Evolutionary conservation across 768 basidiomycete genomes (phyloP).

Genomic region (Auricularia heimuer): DNA sequence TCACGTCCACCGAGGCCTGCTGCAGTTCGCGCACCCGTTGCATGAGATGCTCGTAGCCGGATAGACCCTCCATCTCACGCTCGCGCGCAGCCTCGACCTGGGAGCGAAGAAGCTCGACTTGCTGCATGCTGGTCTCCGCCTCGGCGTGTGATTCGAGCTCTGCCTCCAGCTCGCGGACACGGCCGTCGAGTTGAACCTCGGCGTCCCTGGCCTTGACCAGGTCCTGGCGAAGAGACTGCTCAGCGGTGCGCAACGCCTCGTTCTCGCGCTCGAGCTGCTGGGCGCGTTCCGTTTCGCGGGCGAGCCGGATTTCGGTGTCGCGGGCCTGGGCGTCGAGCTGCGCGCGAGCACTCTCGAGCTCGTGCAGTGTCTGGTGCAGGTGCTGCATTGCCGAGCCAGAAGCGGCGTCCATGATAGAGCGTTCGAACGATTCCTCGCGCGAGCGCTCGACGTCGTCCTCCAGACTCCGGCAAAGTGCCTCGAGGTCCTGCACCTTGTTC

Average conservation of each 20-base stretch:
- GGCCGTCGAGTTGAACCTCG: neutral
- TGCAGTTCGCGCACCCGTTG: neutral
- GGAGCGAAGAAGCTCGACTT: conserved; percentile 8
- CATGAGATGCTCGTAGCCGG: neutral
- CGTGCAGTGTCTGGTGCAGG: neutral
- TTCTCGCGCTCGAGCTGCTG: neutral
- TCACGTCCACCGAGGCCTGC: neutral
- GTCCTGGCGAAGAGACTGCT: neutral
- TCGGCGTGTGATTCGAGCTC: conserved; percentile 37
- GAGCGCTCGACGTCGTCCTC: conserved; percentile 1
- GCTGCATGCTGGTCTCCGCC: conserved; percentile 16
- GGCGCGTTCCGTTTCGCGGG: neutral
- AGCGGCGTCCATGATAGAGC: conserved; percentile 2
- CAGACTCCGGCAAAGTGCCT: conserved; percentile 37
- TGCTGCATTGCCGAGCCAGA: neutral
- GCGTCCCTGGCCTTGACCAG: neutral
- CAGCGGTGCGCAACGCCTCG: neutral
- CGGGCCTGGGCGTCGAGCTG: neutral
- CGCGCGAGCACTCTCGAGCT: neutral
- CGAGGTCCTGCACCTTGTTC: conserved; percentile 68
- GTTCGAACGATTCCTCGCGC: neutral
- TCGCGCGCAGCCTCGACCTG: neutral
- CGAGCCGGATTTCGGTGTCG: conserved; percentile 1
- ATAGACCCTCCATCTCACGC: neutral
- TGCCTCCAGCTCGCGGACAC: conserved; percentile 19